Evolutionary conservation across 495 filamentous ascomycete species (phyloP).

Genomic region (Collariella sp.): DNA sequence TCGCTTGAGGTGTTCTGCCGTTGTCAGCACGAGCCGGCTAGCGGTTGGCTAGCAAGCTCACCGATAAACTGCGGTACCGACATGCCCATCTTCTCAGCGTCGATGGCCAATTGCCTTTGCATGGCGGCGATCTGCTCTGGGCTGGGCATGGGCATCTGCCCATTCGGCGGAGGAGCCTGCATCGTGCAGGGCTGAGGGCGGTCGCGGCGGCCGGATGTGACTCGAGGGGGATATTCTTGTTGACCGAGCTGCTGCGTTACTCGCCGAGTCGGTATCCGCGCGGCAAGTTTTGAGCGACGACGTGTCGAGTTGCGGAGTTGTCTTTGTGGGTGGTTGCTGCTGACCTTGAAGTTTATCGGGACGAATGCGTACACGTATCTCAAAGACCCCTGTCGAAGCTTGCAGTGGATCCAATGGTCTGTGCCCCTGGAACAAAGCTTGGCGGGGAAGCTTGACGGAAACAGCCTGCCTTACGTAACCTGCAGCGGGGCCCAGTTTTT

Average conservation of each 20-base stretch:
- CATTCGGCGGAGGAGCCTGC: conserved; percentile 13
- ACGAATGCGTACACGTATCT: conserved; percentile 21
- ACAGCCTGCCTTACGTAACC: neutral
- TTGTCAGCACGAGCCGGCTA: neutral
- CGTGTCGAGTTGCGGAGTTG: neutral
- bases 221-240: neutral
- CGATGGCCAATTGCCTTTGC: conserved; percentile 72
- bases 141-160: conserved; percentile 47
- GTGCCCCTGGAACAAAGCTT: neutral
- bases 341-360: conserved; percentile 7
- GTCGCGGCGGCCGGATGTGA: neutral
- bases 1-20: conserved; percentile 41
- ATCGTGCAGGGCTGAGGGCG: neutral
- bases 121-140: conserved; percentile 79
- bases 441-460: neutral
- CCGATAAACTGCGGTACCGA: conserved; percentile 61
- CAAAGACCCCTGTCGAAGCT: conserved; percentile 11
- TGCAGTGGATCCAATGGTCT: no score
- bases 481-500: neutral
- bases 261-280: no score
- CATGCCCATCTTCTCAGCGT: conserved; percentile 67
- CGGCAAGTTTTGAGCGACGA: neutral
- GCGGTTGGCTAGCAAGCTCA: neutral
- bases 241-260: neutral
- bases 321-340: neutral